These are phyloP conservation scores for Priceomyces carsonii DNA, from an alignment of 805 yeast species.

Conservation along the genomic window DNA sequence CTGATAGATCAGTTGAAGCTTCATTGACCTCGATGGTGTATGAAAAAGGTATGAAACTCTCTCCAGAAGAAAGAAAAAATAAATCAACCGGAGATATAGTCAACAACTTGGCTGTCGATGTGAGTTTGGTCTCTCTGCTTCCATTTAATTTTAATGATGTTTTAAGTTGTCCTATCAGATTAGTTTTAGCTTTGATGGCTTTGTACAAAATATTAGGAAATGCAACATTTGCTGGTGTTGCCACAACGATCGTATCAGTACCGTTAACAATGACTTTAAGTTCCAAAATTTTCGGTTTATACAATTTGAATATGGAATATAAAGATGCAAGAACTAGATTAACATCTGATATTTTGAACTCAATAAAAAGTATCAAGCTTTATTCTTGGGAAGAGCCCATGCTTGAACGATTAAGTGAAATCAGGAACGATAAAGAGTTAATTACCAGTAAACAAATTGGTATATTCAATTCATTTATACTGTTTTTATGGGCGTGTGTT, in stretches of 20 bases:
- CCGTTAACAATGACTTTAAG: conserved; percentile 31
- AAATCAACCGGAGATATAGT: conserved; percentile 36
- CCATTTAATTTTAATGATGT: conserved; percentile 18
- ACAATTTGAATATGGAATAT: conserved; percentile 29
- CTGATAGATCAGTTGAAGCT: conserved; percentile 18
- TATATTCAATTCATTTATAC: conserved; percentile 29
- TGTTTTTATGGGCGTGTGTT: conserved; percentile 38
- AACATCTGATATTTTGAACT: conserved; percentile 37
- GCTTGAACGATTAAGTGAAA: conserved; percentile 28
- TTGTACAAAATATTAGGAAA: conserved; percentile 34
- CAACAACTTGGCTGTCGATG: conserved; percentile 33
- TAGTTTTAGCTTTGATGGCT: conserved; percentile 27
- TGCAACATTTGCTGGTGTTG: conserved; percentile 39
- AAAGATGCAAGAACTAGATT: conserved; percentile 39
- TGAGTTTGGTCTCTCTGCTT: conserved; percentile 15
- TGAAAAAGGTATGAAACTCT: conserved; percentile 26
- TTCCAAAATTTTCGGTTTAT: conserved; percentile 23
- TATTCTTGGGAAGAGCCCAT: conserved; percentile 46
- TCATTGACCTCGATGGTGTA: conserved; percentile 26
- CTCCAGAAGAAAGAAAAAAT: conserved; percentile 31
- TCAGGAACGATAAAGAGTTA: conserved; percentile 39
- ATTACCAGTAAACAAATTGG: conserved; percentile 28
- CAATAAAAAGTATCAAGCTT: conserved; percentile 40
- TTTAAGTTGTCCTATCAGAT: conserved; percentile 24
- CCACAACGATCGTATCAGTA: conserved; percentile 29